phyloP scores from a whole-genome alignment of 75 land plant genomes.

The Pinus taeda region DNA sequence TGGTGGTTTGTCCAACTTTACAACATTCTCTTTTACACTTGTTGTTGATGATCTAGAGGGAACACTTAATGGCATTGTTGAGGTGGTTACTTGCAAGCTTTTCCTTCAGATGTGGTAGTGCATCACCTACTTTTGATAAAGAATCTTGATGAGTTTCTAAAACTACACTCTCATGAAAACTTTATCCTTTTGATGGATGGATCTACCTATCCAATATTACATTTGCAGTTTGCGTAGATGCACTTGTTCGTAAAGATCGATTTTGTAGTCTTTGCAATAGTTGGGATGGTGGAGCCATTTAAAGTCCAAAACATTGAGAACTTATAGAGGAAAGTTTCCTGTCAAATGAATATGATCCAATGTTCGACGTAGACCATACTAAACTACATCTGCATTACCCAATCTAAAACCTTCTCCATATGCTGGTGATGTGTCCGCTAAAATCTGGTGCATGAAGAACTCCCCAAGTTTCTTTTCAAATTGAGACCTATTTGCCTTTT shows the following conservation, averaged over 20 bases:
- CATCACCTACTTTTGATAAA: not conserved
- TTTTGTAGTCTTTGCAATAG: too few species aligned
- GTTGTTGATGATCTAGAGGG: not conserved
- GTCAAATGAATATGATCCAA: too few species aligned
- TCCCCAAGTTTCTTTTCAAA: too few species aligned
- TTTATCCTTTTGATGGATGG: not conserved
- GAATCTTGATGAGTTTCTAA: not conserved
- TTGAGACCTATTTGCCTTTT: too few species aligned
- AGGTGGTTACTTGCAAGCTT: not conserved
- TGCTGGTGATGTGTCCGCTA: too few species aligned
- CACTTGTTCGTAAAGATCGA: not conserved
- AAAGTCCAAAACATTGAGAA: too few species aligned
- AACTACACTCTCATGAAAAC: not conserved
- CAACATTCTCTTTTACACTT: not conserved
- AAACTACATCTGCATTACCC: too few species aligned
- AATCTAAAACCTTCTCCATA: too few species aligned
- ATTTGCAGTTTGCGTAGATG: not conserved
- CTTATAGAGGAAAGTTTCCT: too few species aligned
- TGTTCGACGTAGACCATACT: too few species aligned
- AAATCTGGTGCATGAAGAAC: too few species aligned
- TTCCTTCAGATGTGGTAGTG: not conserved
- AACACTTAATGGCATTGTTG: not conserved
- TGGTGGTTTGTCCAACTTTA: not conserved
- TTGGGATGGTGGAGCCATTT: too few species aligned
- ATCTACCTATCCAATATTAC: not conserved